phyloP scores from a whole-genome alignment of 352 stramenopile species.

The Globisporangium nodosum region DNA sequence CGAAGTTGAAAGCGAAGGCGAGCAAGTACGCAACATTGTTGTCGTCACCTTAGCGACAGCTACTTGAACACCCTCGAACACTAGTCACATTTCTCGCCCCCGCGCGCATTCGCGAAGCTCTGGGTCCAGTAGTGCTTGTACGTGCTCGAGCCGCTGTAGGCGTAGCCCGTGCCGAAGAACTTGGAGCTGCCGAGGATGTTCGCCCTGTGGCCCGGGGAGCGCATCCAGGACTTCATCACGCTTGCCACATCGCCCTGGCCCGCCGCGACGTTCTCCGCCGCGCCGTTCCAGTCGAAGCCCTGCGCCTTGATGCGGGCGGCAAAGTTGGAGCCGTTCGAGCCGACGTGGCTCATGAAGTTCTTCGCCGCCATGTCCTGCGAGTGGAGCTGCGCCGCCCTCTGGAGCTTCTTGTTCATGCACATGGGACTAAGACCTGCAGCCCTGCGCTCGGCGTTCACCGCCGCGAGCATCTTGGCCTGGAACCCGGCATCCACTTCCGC shows the following conservation, averaged over 20 bases:
- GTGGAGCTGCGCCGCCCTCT: slow-evolving; percentile 21
- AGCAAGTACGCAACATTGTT: no score
- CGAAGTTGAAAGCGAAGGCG: no score
- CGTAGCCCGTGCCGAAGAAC: slow-evolving; percentile 11
- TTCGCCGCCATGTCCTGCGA: slow-evolving; percentile 24
- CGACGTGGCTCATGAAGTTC: slow-evolving; percentile 27
- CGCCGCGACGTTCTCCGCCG: slow-evolving; percentile 20
- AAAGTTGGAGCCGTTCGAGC: slow-evolving; percentile 18
- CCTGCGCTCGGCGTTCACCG: slow-evolving; percentile 17
- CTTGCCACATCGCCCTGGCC: slow-evolving; percentile 11
- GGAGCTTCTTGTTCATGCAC: slow-evolving; percentile 29
- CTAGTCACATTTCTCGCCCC: no score
- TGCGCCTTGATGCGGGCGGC: slow-evolving; percentile 16
- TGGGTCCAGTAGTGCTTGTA: slow-evolving; percentile 19
- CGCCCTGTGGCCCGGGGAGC: slow-evolving; percentile 11
- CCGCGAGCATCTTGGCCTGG: slow-evolving; percentile 17
- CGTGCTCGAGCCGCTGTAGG: slow-evolving; percentile 13
- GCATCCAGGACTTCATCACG: slow-evolving; percentile 18
- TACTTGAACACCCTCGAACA: no score
- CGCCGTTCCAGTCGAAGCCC: slow-evolving; percentile 16
- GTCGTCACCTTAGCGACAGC: no score
- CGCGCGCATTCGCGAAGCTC: slow-evolving; percentile 6
- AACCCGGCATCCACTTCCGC: slow-evolving; percentile 6
- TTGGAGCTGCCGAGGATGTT: slow-evolving; percentile 25
- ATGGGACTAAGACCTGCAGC: slow-evolving; percentile 9